Conservation (phyloP, 2,329 filamentous ascomycete genomes). For the Aaosphaeria arxii region DNA sequence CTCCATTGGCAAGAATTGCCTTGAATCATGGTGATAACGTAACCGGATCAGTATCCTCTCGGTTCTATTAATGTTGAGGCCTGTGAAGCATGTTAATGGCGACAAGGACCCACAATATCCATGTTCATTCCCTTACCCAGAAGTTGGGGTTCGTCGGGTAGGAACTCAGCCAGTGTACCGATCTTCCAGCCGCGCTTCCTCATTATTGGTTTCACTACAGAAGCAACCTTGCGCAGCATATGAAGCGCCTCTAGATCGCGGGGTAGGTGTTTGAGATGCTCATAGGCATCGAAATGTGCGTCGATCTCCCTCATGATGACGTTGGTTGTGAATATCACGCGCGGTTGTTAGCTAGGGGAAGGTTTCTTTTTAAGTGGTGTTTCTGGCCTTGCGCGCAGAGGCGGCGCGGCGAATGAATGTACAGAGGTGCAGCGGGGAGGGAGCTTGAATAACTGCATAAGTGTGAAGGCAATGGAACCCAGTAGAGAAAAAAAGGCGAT, state of each 20-base stretch:
- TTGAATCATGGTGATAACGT: slow-evolving; percentile 70
- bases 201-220: slow-evolving; percentile 93
- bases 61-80: slow-evolving; percentile 74
- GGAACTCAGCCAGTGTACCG: slow-evolving; percentile 77
- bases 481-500: not conserved
- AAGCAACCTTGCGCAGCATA: slow-evolving; percentile 75
- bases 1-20: slow-evolving; percentile 77
- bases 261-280: slow-evolving; percentile 47
- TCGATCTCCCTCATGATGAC: slow-evolving; percentile 44
- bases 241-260: slow-evolving; percentile 47
- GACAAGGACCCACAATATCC: not conserved
- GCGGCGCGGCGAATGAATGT: too few species aligned
- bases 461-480: not conserved
- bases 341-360: too few species aligned
- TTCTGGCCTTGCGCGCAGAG: too few species aligned
- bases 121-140: slow-evolving; percentile 53
- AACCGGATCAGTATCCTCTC: slow-evolving; percentile 79
- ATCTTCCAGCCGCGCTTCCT: slow-evolving; percentile 80
- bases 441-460: too few species aligned
- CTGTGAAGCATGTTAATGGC: slow-evolving; percentile 30
- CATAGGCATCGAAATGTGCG: slow-evolving; percentile 48
- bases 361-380: too few species aligned
- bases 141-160: slow-evolving; percentile 69
- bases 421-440: too few species aligned
- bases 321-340: not conserved